Conservation (phyloP, 2,329 filamentous ascomycete genomes). For the Calonectria montana region DNA sequence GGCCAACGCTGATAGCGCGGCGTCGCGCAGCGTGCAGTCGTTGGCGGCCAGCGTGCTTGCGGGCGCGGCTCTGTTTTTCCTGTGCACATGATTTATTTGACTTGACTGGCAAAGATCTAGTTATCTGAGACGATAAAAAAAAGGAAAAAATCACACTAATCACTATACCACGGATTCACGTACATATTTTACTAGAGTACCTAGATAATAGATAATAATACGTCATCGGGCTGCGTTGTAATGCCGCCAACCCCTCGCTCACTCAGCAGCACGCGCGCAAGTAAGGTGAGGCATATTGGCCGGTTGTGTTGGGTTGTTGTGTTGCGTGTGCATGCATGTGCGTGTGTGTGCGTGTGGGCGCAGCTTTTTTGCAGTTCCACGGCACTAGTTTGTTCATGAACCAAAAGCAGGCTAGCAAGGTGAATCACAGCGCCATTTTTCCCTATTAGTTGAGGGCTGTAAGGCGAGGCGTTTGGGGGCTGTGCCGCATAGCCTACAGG, state of each 20-base stretch:
- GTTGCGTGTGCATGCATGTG: too few relatives aligned
- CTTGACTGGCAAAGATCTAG: too few relatives aligned
- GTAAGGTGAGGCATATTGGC: background rate
- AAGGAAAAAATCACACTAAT: too few relatives aligned
- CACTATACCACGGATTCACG: background rate
- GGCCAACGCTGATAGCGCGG: slow-evolving; percentile 13
- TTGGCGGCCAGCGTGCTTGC: slow-evolving; percentile 15
- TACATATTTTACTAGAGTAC: slow-evolving; percentile 13
- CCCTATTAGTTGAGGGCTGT: background rate
- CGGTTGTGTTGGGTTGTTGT: too few relatives aligned
- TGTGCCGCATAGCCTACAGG: background rate
- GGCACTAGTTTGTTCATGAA: background rate
- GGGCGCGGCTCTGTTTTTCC: slow-evolving; percentile 1
- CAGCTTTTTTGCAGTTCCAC: background rate
- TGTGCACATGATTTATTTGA: background rate
- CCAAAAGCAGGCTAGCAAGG: background rate
- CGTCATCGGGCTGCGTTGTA: background rate
- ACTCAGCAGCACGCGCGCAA: background rate
- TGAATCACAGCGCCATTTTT: background rate
- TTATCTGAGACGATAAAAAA: background rate
- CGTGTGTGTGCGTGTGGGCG: background rate
- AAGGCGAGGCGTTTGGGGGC: background rate
- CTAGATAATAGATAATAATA: slow-evolving; percentile 2
- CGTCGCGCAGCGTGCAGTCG: background rate
- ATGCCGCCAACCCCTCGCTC: background rate